Evolutionary conservation across 108 stramenopile species (phyloP), one percentile per base, ranked within the genome.

Genomic region (Skeletonema grethae): DNA sequence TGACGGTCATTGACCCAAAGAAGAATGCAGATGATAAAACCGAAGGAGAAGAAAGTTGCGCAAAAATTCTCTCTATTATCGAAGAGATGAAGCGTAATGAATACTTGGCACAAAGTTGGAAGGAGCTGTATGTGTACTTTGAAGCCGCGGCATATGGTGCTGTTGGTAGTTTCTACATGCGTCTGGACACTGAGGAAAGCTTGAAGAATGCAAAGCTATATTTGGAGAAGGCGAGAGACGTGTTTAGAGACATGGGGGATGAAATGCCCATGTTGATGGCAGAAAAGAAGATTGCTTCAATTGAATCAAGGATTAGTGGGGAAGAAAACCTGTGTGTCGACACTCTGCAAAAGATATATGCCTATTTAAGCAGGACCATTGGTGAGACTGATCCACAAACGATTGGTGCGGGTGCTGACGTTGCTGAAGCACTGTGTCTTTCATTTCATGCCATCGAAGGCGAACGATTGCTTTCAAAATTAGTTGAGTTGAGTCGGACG

Each of bases 371-470:
- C 15, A 41, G 43, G 39, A 29, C 28, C 0, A 18, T 65, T 24
- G 16, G 39, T n/a, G 25, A 25, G 9, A 10, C 50, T 53, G 50
- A 53, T 9, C 50, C 63, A 29, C 22, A 36, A 25, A 65, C 63
- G 18, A 65, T 65, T 1, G 22, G 39, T 25, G 29, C 16, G 20
- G 63, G 63, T 11, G 25, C 22, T 20, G 18, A 41, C 0, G 39
- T 29, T 2, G 63, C 43, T 20, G 45, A 20, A 41, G 25, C 25
- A n/a, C 43, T 65, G 13, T 43, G 18, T 15, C 29, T 28, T 12
- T 39, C 43, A 25, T 16, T 43, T 45, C 63, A 29, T 65, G 22
- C 41, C 1, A 65, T 65, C 3, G 63, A 65, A 48, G 63, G 39
- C 45, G 63, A 65, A 28, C 16, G 63, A 15, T 5, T 65, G 39